Evolutionary conservation across 768 basidiomycete species (phyloP).

Genomic region (Xerocomellus chrysenteron): DNA sequence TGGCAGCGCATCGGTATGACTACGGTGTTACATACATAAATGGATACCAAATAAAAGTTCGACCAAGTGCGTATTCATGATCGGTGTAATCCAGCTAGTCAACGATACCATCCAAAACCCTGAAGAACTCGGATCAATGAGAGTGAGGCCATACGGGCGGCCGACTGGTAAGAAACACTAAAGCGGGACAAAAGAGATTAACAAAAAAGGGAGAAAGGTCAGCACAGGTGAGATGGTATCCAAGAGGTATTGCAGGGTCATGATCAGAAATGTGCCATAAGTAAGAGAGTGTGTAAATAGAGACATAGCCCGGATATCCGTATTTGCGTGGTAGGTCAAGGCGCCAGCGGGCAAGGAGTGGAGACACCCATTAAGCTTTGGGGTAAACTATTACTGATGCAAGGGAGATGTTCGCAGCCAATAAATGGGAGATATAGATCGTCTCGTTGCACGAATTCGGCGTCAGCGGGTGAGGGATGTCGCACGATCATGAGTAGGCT

Average conservation of each 20-base stretch:
- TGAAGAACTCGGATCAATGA: constrained; percentile 5
- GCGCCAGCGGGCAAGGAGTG: constrained; percentile 9
- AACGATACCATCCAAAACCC: constrained; percentile 10
- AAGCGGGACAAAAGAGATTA: background rate
- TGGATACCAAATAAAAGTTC: constrained; percentile 3
- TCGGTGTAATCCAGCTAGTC: constrained; percentile 18
- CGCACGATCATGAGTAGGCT: constrained; percentile 42
- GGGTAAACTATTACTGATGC: constrained; percentile 20
- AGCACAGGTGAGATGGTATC: constrained; percentile 23
- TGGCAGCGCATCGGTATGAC: background rate
- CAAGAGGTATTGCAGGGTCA: constrained; percentile 20
- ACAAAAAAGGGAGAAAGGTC: background rate
- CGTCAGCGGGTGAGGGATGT: background rate
- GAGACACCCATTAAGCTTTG: constrained; percentile 18
- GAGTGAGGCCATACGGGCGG: background rate
- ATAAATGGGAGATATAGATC: constrained; percentile 24
- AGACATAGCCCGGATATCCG: constrained; percentile 13
- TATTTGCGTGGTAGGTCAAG: constrained; percentile 2
- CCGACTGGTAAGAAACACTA: constrained; percentile 4
- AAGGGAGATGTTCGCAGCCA: constrained; percentile 19
- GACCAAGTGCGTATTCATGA: constrained; percentile 13
- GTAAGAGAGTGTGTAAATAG: constrained; percentile 9
- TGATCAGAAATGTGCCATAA: constrained; percentile 8
- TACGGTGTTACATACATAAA: background rate
- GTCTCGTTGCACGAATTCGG: constrained; percentile 1